These are phyloP conservation scores for Neocallimastix lanati DNA, from an alignment of 192 early-diverging fungal species.

Conservation along the genomic window DNA sequence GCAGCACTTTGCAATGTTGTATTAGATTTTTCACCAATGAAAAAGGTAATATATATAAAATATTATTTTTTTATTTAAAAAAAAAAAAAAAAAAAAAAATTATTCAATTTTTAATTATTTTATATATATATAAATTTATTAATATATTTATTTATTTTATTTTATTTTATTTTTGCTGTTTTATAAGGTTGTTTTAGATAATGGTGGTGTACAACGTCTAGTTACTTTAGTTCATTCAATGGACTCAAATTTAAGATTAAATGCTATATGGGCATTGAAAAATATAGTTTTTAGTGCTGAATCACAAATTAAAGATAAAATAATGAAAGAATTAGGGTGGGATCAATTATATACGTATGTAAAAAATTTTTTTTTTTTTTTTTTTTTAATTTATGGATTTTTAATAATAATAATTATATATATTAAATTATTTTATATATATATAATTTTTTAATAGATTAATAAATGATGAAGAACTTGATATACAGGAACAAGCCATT, in stretches of 20 bases:
- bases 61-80: too few species aligned
- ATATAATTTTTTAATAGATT: too few species aligned
- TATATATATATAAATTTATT: too few species aligned
- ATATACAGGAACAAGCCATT: slow-evolving; percentile 57
- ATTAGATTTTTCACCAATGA: slow-evolving; percentile 70
- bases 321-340: slow-evolving; percentile 50
- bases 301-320: slow-evolving; percentile 37
- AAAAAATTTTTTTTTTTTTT: too few species aligned
- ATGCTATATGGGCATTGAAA: slow-evolving; percentile 66
- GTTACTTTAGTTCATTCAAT: slow-evolving; percentile 22
- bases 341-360: slow-evolving; percentile 18
- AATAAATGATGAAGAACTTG: slow-evolving; percentile 33
- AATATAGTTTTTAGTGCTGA: slow-evolving; percentile 57
- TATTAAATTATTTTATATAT: too few species aligned
- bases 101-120: too few species aligned
- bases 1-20: slow-evolving; percentile 73
- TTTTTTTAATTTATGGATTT: too few species aligned
- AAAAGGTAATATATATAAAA: slow-evolving; percentile 8
- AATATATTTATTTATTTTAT: too few species aligned
- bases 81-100: too few species aligned
- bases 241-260: slow-evolving; percentile 26
- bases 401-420: too few species aligned
- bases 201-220: slow-evolving; percentile 49
- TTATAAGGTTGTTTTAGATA: slow-evolving; percentile 36
- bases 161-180: too few species aligned